phyloP scores from a whole-genome alignment of 2,329 filamentous ascomycete genomes.

The Trichoderma pleuroti region DNA sequence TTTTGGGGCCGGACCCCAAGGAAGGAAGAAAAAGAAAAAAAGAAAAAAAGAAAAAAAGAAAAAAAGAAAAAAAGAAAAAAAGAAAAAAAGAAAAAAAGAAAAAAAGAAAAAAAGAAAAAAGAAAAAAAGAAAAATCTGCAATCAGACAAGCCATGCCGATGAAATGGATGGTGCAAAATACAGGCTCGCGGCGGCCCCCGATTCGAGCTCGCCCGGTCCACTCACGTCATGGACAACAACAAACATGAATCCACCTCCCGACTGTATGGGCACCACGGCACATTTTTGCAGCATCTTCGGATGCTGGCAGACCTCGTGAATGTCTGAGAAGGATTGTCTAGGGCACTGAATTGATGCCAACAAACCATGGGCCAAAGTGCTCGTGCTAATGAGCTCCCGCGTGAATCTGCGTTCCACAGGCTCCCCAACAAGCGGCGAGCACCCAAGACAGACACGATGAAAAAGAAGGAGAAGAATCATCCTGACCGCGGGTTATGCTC shows the following conservation, averaged over 20 bases:
- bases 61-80: too few species aligned
- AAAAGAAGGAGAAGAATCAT: neutral
- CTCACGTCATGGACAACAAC: conserved; percentile 18
- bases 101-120: neutral
- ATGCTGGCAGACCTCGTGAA: neutral
- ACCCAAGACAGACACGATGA: neutral
- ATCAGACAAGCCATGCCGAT: neutral
- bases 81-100: too few species aligned
- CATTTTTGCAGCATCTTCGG: neutral
- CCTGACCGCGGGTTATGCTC: neutral
- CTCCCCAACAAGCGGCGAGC: neutral
- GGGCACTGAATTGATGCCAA: neutral
- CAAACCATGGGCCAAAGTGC: neutral
- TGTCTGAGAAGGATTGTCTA: neutral
- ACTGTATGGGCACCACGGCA: neutral
- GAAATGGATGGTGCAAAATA: neutral
- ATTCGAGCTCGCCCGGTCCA: conserved; percentile 11
- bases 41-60: neutral
- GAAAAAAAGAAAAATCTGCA: neutral
- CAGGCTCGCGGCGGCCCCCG: conserved; percentile 5
- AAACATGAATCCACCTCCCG: neutral
- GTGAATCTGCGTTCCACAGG: neutral
- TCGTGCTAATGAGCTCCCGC: neutral
- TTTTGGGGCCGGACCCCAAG: too few species aligned
- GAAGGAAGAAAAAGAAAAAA: neutral